Conservation (phyloP, 1,284 basidiomycete species). For the Meira miltonrushii region DNA sequence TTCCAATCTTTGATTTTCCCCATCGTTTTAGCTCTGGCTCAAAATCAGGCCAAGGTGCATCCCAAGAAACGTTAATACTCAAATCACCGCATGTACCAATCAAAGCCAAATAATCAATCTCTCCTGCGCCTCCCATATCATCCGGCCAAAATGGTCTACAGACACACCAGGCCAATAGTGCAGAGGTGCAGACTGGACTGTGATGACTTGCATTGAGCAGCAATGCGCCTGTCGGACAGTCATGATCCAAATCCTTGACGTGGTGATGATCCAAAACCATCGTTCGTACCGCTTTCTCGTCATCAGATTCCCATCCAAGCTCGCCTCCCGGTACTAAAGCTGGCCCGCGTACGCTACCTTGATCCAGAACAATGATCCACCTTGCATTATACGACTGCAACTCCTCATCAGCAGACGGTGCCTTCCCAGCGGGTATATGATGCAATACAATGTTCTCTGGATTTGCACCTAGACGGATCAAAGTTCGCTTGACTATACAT, state of each 20-base stretch:
- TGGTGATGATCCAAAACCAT: conserved; percentile 40
- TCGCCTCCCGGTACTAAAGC: conserved; percentile 26
- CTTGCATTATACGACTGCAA: conserved; percentile 22
- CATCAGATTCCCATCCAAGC: conserved; percentile 23
- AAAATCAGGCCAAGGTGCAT: conserved; percentile 35
- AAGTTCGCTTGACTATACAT: conserved; percentile 33
- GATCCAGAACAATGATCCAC: conserved; percentile 36
- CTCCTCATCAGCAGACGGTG: conserved; percentile 20
- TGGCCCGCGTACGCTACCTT: conserved; percentile 34
- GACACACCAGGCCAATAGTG: conserved; percentile 31
- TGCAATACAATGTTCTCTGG: conserved; percentile 23
- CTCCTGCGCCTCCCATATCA: not conserved
- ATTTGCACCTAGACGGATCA: conserved; percentile 19
- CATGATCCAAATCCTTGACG: conserved; percentile 13
- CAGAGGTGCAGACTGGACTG: conserved; percentile 27
- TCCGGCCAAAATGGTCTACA: conserved; percentile 26
- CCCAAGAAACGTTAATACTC: conserved; percentile 29
- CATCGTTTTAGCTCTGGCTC: conserved; percentile 27
- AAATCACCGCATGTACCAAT: conserved; percentile 39
- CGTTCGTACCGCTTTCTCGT: conserved; percentile 14
- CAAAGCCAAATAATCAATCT: conserved; percentile 29
- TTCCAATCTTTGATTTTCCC: conserved; percentile 31
- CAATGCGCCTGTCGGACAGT: conserved; percentile 26
- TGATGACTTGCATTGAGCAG: conserved; percentile 35
- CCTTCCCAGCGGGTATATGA: conserved; percentile 31